Percentiles rank a stretch among this genome's conserved stretches.
Evolutionary conservation across 2,329 filamentous ascomycete genomes (phyloP).

Genomic region (Beauveria sp.): DNA sequence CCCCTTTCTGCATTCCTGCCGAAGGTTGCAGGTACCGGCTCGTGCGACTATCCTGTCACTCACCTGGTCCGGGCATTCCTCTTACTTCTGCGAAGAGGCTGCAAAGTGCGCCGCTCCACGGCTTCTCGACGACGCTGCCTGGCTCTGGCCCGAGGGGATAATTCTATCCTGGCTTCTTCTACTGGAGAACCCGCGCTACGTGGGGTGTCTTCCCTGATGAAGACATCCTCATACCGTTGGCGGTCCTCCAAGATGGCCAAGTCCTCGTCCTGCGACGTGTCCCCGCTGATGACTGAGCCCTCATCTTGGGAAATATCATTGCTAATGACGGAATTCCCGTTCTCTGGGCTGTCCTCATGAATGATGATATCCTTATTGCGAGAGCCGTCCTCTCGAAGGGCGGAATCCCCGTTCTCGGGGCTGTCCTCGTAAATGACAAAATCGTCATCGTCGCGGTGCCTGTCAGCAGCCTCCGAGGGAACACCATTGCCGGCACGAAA

Average conservation of each 20-base stretch:
- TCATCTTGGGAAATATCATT: neutral
- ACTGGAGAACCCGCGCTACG: neutral
- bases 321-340: neutral
- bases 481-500: too few species aligned
- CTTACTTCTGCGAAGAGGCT: slow-evolving; percentile 2
- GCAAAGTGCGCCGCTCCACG: neutral
- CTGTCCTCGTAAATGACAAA: neutral
- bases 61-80: neutral
- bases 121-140: neutral
- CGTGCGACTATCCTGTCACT: neutral
- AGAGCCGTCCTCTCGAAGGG: neutral
- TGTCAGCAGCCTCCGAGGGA: too few species aligned
- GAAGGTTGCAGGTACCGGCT: too few species aligned
- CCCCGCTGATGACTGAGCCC: neutral
- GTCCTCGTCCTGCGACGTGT: neutral
- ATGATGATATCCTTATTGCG: neutral
- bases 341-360: neutral
- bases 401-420: neutral
- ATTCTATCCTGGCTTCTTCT: neutral
- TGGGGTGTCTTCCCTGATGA: neutral
- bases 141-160: neutral
- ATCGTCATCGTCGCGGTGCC: neutral
- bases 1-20: too few species aligned
- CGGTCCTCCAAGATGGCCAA: neutral
- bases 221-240: neutral